Percentiles rank a stretch among this genome's conserved stretches.
phyloP scores from a whole-genome alignment of 257 asterid species.

The Plectranthus barbatus region DNA sequence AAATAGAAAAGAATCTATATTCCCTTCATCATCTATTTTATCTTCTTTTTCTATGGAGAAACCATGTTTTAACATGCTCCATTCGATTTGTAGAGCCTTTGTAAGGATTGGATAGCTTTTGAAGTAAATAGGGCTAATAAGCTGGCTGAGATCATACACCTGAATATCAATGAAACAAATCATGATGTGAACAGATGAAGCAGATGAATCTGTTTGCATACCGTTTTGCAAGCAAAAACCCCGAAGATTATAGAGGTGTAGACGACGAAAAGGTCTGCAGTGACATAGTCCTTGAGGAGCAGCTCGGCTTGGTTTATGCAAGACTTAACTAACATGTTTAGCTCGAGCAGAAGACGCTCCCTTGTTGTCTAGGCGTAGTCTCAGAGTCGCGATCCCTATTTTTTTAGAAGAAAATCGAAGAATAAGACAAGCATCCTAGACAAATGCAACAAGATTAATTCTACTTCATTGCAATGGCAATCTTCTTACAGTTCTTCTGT shows the following conservation, averaged over 20 bases:
- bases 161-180: slow-evolving; percentile 18
- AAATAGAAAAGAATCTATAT: no score
- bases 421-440: no score
- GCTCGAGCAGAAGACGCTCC: slow-evolving; percentile 18
- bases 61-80: no score
- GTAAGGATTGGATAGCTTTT: slow-evolving; percentile 55
- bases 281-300: slow-evolving; percentile 36
- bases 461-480: no score
- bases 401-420: no score
- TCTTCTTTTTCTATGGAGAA: no score
- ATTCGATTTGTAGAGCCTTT: slow-evolving; percentile 51
- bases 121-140: slow-evolving; percentile 39
- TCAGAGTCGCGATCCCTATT: slow-evolving; percentile 5
- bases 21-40: no score
- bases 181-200: not conserved
- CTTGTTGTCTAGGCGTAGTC: not conserved
- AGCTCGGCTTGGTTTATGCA: slow-evolving; percentile 42
- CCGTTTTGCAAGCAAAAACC: slow-evolving; percentile 62
- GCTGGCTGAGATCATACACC: slow-evolving; percentile 64
- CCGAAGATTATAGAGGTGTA: slow-evolving; percentile 50
- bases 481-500: no score
- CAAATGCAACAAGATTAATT: no score
- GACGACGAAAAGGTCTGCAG: slow-evolving; percentile 36
- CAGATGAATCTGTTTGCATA: slow-evolving; percentile 12
- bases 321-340: slow-evolving; percentile 35